These are phyloP conservation scores for Citrullus amarus DNA, from an alignment of 306 rosid genomes.

Conservation along the genomic window DNA sequence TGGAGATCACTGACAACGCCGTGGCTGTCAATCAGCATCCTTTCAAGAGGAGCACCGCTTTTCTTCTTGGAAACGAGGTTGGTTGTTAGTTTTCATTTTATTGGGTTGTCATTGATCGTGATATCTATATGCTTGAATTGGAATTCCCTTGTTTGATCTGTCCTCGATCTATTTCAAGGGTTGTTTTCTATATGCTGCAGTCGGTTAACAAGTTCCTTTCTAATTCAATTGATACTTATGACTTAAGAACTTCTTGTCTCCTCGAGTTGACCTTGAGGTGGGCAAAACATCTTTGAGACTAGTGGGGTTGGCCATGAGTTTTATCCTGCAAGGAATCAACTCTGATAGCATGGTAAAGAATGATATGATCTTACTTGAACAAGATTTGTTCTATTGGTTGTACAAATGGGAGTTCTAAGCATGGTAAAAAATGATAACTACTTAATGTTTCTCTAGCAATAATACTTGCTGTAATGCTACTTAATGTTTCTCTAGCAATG, in stretches of 20 bases:
- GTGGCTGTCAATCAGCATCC: constrained; percentile 71
- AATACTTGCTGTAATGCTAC: too few relatives aligned
- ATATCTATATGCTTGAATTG: neutral
- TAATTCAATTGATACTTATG: neutral
- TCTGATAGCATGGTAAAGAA: neutral
- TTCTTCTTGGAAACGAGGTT: constrained; percentile 90
- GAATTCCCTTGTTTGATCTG: neutral
- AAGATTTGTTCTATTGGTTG: too few relatives aligned
- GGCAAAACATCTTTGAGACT: neutral
- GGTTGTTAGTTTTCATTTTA: neutral
- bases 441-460: too few relatives aligned
- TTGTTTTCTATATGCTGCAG: neutral
- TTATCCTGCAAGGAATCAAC: neutral
- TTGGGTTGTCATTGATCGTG: neutral
- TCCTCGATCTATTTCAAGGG: neutral
- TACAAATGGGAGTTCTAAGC: too few relatives aligned
- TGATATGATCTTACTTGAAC: too few relatives aligned
- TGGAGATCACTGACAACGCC: constrained; percentile 73
- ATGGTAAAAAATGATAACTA: too few relatives aligned
- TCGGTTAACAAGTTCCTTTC: neutral
- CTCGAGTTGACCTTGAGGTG: neutral
- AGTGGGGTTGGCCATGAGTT: neutral
- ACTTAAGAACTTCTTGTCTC: neutral
- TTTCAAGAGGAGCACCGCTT: constrained; percentile 70
- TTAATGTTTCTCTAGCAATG: neutral